Base-by-base conservation (phyloP, 371 early-diverging fungal species). In the Dipsacomyces acuminosporus region DNA sequence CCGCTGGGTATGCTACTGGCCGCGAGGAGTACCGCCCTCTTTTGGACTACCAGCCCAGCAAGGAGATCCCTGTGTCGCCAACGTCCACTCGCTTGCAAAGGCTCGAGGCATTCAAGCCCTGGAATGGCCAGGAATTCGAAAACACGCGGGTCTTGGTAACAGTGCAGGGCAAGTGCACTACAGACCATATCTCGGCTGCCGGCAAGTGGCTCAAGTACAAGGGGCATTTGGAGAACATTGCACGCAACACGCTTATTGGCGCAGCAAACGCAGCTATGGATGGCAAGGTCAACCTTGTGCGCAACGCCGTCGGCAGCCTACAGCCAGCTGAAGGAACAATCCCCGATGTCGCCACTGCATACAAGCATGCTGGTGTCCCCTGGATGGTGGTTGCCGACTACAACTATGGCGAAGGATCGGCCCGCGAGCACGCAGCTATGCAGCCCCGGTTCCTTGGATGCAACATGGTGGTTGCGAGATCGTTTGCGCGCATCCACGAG, bases 401-500 rank as follows among this genome's bases (percentile, higher is more conserved):
- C 65, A 97, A 97, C 81, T 97, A 97, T 71, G 97, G 97, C 59
- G 97, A 97, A 75, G 97, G 97, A 41, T 93, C 93, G 14, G 91
- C 96, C 42, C 93, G 97, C 64, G 97, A 97, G 74, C 97, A 97
- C 71, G 97, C 96, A 15, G 96, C 97, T 21, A 77, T 96, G 53
- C 91, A 95, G 74, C 87, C 90, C 41, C 86, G 96, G 51, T 90
- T 93, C 74, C 73, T 97, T 18, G 95, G 95, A 38, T 87, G 95
- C 77, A 84, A 84, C 41, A 74, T 89, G 64, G 89, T 97, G 45
- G 78, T 97, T 57, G 87, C 89, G 21, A 82, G 88, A 50, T 89
- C 90, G 25, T 97, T 97, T 80, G 97, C 97, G 22, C 90, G 97
- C 73, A 97, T 97, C 78, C 97, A 97, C 74, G 93, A 97, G 75